These are phyloP conservation scores for Suillus occidentalis DNA, from an alignment of 768 basidiomycete genomes.

Conservation along the genomic window DNA sequence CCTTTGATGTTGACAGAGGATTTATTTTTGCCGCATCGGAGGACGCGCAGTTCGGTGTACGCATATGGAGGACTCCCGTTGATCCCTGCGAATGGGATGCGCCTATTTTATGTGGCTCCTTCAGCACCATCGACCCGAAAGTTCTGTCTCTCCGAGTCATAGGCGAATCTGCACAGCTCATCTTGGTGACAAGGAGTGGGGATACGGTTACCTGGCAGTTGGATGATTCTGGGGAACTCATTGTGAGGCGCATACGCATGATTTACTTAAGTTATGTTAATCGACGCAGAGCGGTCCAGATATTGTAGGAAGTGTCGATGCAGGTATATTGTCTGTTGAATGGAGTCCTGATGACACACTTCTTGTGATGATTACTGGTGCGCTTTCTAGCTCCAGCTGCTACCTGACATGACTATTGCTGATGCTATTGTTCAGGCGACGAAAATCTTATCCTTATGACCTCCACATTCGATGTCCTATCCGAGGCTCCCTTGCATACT, in stretches of 20 bases:
- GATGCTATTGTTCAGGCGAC: conserved; percentile 46
- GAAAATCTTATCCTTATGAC: conserved; percentile 88
- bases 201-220: conserved; percentile 75
- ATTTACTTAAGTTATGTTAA: background rate
- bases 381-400: conserved; percentile 8
- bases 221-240: conserved; percentile 42
- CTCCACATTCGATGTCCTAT: conserved; percentile 82
- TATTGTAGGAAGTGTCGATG: conserved; percentile 84
- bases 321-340: conserved; percentile 75
- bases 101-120: conserved; percentile 27
- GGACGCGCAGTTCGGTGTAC: conserved; percentile 54
- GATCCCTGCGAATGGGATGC: conserved; percentile 13
- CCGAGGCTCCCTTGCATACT: conserved; percentile 71
- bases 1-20: conserved; percentile 66
- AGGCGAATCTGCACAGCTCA: conserved; percentile 68
- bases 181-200: conserved; percentile 69
- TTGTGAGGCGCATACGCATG: conserved; percentile 35
- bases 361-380: conserved; percentile 81
- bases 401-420: background rate
- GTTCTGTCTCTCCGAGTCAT: conserved; percentile 68
- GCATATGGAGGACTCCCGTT: conserved; percentile 48
- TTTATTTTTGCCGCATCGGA: conserved; percentile 60
- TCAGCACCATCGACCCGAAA: conserved; percentile 33
- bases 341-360: conserved; percentile 94
- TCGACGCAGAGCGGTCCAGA: conserved; percentile 43